Evolutionary conservation across 345 rosid species (phyloP).

Genomic region (Excoecaria cochinchinensis): DNA sequence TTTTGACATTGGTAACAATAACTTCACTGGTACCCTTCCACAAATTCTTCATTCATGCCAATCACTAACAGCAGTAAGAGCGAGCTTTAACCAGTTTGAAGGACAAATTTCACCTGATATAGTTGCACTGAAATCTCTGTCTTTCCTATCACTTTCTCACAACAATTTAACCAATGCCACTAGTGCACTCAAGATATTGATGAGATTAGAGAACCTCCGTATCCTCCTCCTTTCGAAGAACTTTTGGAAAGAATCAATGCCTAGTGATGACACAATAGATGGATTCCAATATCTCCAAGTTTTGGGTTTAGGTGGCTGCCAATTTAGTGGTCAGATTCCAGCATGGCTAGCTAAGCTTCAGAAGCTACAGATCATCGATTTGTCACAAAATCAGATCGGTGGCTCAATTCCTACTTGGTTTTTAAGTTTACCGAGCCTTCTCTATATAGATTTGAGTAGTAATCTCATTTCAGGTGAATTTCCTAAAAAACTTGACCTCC

Average conservation of each 20-base stretch:
- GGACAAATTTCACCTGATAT: slow-evolving; percentile 63
- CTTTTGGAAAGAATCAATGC: slow-evolving; percentile 53
- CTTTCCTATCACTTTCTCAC: slow-evolving; percentile 72
- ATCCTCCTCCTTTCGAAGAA: slow-evolving; percentile 64
- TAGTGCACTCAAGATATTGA: slow-evolving; percentile 59
- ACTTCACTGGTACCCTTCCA: slow-evolving; percentile 71
- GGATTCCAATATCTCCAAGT: slow-evolving; percentile 67
- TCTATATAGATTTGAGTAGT: slow-evolving; percentile 71
- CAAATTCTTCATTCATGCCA: slow-evolving; percentile 62
- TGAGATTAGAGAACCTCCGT: slow-evolving; percentile 58
- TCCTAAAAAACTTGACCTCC: slow-evolving; percentile 45
- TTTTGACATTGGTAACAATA: slow-evolving; percentile 82
- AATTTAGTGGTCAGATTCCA: slow-evolving; percentile 64
- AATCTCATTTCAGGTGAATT: slow-evolving; percentile 66
- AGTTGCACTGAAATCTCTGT: slow-evolving; percentile 49
- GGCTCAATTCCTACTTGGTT: slow-evolving; percentile 80
- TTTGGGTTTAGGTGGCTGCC: slow-evolving; percentile 68
- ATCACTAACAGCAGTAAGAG: slow-evolving; percentile 65
- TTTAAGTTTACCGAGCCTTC: slow-evolving; percentile 52
- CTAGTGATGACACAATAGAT: slow-evolving; percentile 36
- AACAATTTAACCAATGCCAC: slow-evolving; percentile 62
- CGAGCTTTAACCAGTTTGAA: slow-evolving; percentile 62
- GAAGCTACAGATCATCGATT: slow-evolving; percentile 59
- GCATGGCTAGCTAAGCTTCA: slow-evolving; percentile 59
- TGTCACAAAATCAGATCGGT: slow-evolving; percentile 55